Base-by-base conservation (phyloP, 495 filamentous ascomycete species). In the Tetracladium setigerum region DNA sequence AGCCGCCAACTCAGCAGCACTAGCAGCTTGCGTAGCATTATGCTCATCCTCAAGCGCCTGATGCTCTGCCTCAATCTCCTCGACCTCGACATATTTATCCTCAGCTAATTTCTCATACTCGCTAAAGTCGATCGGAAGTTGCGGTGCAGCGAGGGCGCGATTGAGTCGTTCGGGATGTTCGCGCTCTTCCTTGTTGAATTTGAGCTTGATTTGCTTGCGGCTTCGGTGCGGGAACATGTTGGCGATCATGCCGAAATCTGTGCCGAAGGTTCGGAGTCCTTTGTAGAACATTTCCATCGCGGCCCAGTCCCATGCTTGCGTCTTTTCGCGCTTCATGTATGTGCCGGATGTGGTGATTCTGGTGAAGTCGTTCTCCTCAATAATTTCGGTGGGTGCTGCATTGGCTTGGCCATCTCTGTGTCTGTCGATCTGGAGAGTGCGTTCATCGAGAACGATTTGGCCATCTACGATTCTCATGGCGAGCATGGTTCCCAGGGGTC, bases 171-270 rank as follows among this genome's bases (percentile, higher is more conserved):
- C 61, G 2, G 85, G 80, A 53, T 87, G 72, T n/a, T 76, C 67
- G n/a, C 79, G 72, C 66, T 97, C 94, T 65, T 98, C 92, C 44
- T 83, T 85, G 53, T 84, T 86, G 68, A 94, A 98, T 63, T 97
- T 98, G 38, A 84, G 65, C 67, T 96, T 95, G 61, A 97, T 81
- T 55, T 88, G 80, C 14, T 82, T 78, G 41, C 92, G 73, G 18
- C 72, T 85, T 16, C 84, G 76, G 24, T 78, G 78, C 0, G 81
- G 79, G 58, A 98, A 95, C 71, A 95, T 72, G 49, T 78, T 81
- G 55, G 79, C 77, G 56, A 98, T 94, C 54, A 88, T 85, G 63
- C 82, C 77, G 60, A 97, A 97, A 61, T 97, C 89, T 0, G 89
- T 95, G 22, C 92, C 94, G 60, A 94, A 95, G 76, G 86, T 88